Conservation (phyloP, 2,329 filamentous ascomycete genomes). For the Dendryphion nanum region DNA sequence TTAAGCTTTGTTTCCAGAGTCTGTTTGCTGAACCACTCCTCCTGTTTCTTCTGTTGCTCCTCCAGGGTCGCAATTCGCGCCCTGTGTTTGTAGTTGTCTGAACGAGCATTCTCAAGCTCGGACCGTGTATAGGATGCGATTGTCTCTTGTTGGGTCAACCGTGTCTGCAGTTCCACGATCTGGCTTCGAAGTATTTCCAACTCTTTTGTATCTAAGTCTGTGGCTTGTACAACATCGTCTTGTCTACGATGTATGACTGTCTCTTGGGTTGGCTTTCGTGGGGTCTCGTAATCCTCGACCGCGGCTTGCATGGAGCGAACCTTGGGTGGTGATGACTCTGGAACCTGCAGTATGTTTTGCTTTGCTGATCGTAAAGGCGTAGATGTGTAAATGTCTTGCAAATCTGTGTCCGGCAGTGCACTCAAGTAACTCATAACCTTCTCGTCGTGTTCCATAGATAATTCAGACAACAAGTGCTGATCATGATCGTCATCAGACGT, state of each 20-base stretch:
- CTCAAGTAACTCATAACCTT: conserved; percentile 39
- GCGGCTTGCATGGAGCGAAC: conserved; percentile 34
- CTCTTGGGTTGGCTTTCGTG: conserved; percentile 34
- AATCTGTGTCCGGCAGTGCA: conserved; percentile 35
- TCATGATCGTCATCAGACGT: conserved; percentile 18
- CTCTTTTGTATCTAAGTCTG: neutral
- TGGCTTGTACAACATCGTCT: conserved; percentile 9
- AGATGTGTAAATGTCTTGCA: conserved; percentile 20
- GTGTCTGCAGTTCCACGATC: conserved; percentile 23
- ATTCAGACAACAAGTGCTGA: conserved; percentile 24
- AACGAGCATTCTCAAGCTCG: conserved; percentile 29
- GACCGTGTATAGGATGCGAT: conserved; percentile 32
- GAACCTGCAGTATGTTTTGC: conserved; percentile 27
- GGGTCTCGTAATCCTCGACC: conserved; percentile 38
- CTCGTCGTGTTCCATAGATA: conserved; percentile 38
- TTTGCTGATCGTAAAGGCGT: conserved; percentile 25
- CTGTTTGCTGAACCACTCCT: conserved; percentile 20
- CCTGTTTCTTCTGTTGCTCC: conserved; percentile 9
- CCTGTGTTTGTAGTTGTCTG: conserved; percentile 30
- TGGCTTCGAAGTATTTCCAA: conserved; percentile 11
- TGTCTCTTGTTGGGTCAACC: conserved; percentile 30
- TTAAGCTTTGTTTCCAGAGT: conserved; percentile 21
- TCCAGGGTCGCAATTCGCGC: conserved; percentile 19
- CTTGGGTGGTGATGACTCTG: conserved; percentile 23
- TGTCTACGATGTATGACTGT: conserved; percentile 33